Conservation (phyloP, 2,329 filamentous ascomycete genomes). For the Paecilomyces variotii region DNA sequence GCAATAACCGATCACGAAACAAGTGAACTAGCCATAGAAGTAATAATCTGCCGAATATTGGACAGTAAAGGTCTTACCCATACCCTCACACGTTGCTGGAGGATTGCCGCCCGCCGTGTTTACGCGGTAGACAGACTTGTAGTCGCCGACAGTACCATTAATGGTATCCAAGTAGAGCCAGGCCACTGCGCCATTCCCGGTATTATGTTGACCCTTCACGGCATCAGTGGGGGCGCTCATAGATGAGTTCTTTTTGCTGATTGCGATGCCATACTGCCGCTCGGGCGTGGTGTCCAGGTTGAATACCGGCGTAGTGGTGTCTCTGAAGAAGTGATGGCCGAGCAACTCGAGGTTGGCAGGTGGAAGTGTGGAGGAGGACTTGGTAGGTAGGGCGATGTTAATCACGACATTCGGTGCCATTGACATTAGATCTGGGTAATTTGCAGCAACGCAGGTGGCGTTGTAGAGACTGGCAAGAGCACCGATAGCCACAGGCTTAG, state of each 20-base stretch:
- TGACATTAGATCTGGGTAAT: slow-evolving; percentile 58
- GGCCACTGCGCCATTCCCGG: slow-evolving; percentile 61
- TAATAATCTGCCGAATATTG: slow-evolving; percentile 77
- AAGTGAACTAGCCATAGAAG: slow-evolving; percentile 39
- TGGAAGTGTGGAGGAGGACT: slow-evolving; percentile 24
- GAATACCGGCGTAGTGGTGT: slow-evolving; percentile 67
- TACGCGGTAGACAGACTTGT: slow-evolving; percentile 73
- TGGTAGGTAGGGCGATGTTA: slow-evolving; percentile 50
- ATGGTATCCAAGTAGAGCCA: slow-evolving; percentile 65
- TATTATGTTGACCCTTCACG: slow-evolving; percentile 46
- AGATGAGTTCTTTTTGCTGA: slow-evolving; percentile 55
- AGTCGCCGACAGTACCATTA: slow-evolving; percentile 50
- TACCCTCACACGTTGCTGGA: slow-evolving; percentile 63
- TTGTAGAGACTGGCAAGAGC: slow-evolving; percentile 84
- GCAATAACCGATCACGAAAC: background rate
- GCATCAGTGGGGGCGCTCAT: slow-evolving; percentile 57
- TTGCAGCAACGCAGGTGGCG: slow-evolving; percentile 67
- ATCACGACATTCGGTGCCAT: slow-evolving; percentile 61
- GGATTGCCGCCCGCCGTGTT: slow-evolving; percentile 74
- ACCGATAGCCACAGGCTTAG: slow-evolving; percentile 58
- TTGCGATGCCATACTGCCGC: slow-evolving; percentile 45
- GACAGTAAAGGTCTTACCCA: slow-evolving; percentile 58
- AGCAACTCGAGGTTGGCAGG: slow-evolving; percentile 57
- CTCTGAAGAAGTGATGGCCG: slow-evolving; percentile 75
- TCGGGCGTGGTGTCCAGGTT: slow-evolving; percentile 55